Evolutionary conservation across 2,329 filamentous ascomycete genomes (phyloP), one percentile per base, ranked within the genome.

Genomic region (Sphaerulina vaccinii): DNA sequence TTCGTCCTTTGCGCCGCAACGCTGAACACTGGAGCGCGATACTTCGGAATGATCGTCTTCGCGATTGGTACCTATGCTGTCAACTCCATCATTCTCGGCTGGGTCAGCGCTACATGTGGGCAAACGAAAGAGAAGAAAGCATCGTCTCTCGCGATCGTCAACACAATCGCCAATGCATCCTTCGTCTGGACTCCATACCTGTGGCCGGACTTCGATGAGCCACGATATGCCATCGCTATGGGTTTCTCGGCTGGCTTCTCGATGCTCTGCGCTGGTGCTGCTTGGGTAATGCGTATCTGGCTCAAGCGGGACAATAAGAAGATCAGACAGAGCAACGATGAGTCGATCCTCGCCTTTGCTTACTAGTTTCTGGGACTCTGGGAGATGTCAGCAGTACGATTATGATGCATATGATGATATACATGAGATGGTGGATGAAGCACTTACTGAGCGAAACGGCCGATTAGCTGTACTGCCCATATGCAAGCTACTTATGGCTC

Each of bases 181-280:
- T 77, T 76, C 58, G 74, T 79, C 38, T 79, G 76, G 59, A 75
- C 75, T n/a, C 74, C 75, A 29, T 78, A 78, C 54, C 65, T 79
- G 3, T 79, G 75, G 74, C 75, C 74, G 3, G 70, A 71, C 18
- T 70, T 55, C 7, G 74, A 77, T 49, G 67, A 63, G 29, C 76
- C 76, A 0, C 66, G 74, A 18, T 79, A 77, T 52, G 68, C 65
- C 1, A 73, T 70, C 11, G 74, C 72, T 3, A 75, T 78, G 43
- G 71, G 70, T 0, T 72, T 75, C 11, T 73, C 72, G 4, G 73
- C 75, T 1, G 68, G 59, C 1, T 70, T 70, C 10, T 77, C 73
- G 0, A 68, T 73, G 2, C 75, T 71, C 0, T 76, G 75, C 32
- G 70, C 73, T 1, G 47, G 71, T 5, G 64, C 66, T 16, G 75